Base-by-base conservation (phyloP, 2,329 filamentous ascomycete species). In the Neonectria punicea region DNA sequence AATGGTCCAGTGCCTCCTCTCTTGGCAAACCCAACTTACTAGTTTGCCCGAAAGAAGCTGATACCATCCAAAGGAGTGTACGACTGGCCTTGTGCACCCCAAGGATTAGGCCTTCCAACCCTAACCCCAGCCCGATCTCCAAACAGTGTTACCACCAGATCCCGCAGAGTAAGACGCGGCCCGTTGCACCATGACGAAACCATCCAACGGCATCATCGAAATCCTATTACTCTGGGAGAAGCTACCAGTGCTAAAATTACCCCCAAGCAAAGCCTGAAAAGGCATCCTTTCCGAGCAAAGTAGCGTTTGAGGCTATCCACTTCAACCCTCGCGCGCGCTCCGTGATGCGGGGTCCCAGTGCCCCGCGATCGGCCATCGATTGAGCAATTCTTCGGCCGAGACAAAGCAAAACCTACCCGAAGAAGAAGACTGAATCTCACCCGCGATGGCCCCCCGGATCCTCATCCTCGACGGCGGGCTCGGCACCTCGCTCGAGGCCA, bases 381-480 rank as follows among this genome's bases (percentile, higher is more conserved):
- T 57, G 20, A 20, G 30, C 22, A 47, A 39, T 22, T 53, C 58
- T 53, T 30, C 20, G 39, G 28, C 43, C 22, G 18, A 34, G 50
- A 30, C 39, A 28, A 22, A 32, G 28, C 25, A 47, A 53, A 30
- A 53, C 14, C 6, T 44, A 39, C 2, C 36, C 7, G 13, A 14
- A 57, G 25, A 22, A n/a, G 13, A 51, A 32, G 9, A 43, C 8
- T 25, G n/a, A 53, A 41, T 41, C 32, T 41, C 53, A n/a, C 16
- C 16, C 43, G 57, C 28, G 66, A 74, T 70, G 72, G 67, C 74
- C 25, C 53, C 77, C 72, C 66, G 72, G 44, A 73, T 86, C 64
- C 77, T 83, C 66, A 78, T 92, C 53, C 84, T 92, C 43, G 90
- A 92, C 73, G 90, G 90, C 58, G 90, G 90, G 8, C 83, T 92